Base-by-base conservation (phyloP, 2,329 filamentous ascomycete species). In the Claviceps sp. region DNA sequence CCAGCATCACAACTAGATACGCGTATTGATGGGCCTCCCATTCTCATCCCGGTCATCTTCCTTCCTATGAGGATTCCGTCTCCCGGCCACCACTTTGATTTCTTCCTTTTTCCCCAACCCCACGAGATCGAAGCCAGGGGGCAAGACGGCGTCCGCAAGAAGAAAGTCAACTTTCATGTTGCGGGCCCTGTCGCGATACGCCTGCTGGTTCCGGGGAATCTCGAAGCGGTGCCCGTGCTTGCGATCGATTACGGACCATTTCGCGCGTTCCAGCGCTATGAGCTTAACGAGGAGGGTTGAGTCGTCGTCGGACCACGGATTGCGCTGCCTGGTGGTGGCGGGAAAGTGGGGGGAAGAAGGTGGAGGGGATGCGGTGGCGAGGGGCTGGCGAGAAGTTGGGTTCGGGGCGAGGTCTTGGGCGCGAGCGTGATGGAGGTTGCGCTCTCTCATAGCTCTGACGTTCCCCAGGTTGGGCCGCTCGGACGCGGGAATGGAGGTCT, bases 101-200 rank as follows among this genome's bases (percentile, higher is more conserved):
- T 63, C 63, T 61, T 80, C 76, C 63, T 80, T 81, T 55, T 64
- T 65, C 16, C 75, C 68, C 14, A 81, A 65, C 11, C 66, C 62
- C 16, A 81, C 72, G 4, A 65, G 60, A 55, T 81, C 74, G 54
- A 80, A 81, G 5, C 68, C 65, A 0, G 64, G 62, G 1, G 76
- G 75, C 4, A 81, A 63, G 9, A 64, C 40, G 2, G 53, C 55
- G 58, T 79, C 74, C 2, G 64, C 61, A 49, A 71, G 67, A 16
- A 81, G 65, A 46, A 74, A 68, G 37, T 74, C 70, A 38, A 76
- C 73, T 65, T 81, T 81, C 51, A 78, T 56, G 52, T 77, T 72
- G 48, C 77, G 72, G n/a, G 77, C 77, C 63, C 75, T 77, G 67
- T 81, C 77, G 6, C 77, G 75, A 52, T 77, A 70, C 4, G 75